Percentiles rank a stretch among this genome's conserved stretches.
Evolutionary conservation across 2,329 filamentous ascomycete genomes (phyloP).

Genomic region (Sporothrix pallida): DNA sequence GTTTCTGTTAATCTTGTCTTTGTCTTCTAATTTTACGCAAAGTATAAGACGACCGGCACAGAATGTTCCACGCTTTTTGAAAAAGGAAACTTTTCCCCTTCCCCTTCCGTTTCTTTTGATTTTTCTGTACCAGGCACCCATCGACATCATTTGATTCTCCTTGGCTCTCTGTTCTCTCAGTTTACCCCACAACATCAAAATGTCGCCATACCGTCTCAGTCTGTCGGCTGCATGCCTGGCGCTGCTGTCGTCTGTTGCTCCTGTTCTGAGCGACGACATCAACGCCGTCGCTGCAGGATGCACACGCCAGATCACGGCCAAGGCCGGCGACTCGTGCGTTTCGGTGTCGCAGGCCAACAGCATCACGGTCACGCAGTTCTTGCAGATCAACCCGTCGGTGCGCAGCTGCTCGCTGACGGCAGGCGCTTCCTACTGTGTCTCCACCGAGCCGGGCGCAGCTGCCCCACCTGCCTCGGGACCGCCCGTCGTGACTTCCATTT

Average conservation of each 20-base stretch:
- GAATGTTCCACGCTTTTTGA: too few species aligned
- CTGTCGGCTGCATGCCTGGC: conserved; percentile 19
- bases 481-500: too few species aligned
- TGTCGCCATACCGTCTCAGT: neutral
- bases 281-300: conserved; percentile 33
- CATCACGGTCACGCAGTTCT: conserved; percentile 38
- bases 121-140: neutral
- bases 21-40: neutral
- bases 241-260: neutral
- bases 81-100: neutral
- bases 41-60: neutral
- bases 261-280: neutral
- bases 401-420: conserved; percentile 32
- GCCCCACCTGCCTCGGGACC: neutral
- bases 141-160: neutral
- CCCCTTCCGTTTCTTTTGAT: neutral
- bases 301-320: conserved; percentile 38
- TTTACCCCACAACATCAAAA: conserved; percentile 1
- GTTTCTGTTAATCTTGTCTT: neutral
- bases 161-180: neutral
- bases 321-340: conserved; percentile 41
- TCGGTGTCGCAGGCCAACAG: conserved; percentile 38
- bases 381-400: conserved; percentile 34
- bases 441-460: conserved; percentile 12
- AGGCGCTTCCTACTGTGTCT: conserved; percentile 33